Conservation (phyloP, 441 rosid genomes). For the Gossypium laxum region DNA sequence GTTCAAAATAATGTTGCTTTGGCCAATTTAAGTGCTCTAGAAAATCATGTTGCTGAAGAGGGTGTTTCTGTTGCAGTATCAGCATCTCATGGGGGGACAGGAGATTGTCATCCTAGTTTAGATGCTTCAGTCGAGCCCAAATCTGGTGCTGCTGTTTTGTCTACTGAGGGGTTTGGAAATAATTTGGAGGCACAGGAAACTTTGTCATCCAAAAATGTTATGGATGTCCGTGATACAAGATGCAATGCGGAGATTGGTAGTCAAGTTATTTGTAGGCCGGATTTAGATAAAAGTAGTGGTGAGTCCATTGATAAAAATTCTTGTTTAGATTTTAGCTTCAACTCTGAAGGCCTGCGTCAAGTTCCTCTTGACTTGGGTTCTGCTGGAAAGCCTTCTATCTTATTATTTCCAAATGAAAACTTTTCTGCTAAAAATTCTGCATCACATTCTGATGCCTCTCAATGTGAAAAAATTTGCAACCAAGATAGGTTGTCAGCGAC, state of each 20-base stretch:
- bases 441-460: constrained; percentile 26
- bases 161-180: constrained; percentile 26
- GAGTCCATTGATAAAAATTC: constrained; percentile 24
- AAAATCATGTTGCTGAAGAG: constrained; percentile 18
- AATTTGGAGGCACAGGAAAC: constrained; percentile 20
- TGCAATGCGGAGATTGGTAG: constrained; percentile 14
- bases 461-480: constrained; percentile 21
- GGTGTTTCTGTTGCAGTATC: constrained; percentile 25
- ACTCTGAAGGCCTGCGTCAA: constrained; percentile 31
- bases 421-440: constrained; percentile 20
- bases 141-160: constrained; percentile 21
- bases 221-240: constrained; percentile 7
- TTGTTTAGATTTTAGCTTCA: constrained; percentile 28
- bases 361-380: constrained; percentile 29
- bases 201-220: constrained; percentile 20
- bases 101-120: constrained; percentile 28
- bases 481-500: constrained; percentile 33
- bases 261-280: constrained; percentile 27
- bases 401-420: constrained; percentile 25
- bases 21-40: constrained; percentile 22
- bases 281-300: constrained; percentile 23
- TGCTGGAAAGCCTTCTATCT: constrained; percentile 25
- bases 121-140: constrained; percentile 27
- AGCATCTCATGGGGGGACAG: constrained; percentile 19
- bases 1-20: constrained; percentile 17